Evolutionary conservation across 1,139 yeast species (phyloP).

Genomic region (Geotrichum aggregatum): DNA sequence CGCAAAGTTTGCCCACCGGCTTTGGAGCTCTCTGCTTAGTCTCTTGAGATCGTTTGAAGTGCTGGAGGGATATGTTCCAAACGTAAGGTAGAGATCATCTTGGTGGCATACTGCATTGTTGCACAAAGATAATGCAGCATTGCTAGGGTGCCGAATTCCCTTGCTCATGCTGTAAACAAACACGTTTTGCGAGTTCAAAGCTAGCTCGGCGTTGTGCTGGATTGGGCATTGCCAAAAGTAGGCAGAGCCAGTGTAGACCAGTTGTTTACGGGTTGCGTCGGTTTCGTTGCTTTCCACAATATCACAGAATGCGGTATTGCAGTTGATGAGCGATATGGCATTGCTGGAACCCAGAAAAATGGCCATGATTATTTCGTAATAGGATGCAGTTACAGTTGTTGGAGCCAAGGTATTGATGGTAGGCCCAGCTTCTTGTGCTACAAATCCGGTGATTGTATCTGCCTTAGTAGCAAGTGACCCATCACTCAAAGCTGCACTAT

Average conservation of each 20-base stretch:
- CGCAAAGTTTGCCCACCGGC: slow-evolving; percentile 34
- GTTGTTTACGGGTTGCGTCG: slow-evolving; percentile 20
- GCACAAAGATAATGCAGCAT: slow-evolving; percentile 27
- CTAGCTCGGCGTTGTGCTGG: slow-evolving; percentile 23
- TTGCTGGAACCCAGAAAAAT: slow-evolving; percentile 18
- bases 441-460: slow-evolving; percentile 31
- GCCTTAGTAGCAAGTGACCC: slow-evolving; percentile 29
- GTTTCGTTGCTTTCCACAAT: slow-evolving; percentile 15
- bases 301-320: slow-evolving; percentile 19
- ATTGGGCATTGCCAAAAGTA: slow-evolving; percentile 30
- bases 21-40: slow-evolving; percentile 30
- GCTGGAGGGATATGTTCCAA: slow-evolving; percentile 31
- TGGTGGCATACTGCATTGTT: slow-evolving; percentile 34
- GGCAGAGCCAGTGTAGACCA: slow-evolving; percentile 27
- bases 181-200: slow-evolving; percentile 20
- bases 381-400: slow-evolving; percentile 1
- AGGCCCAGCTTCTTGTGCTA: slow-evolving; percentile 31
- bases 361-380: slow-evolving; percentile 20
- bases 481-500: slow-evolving; percentile 23
- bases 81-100: slow-evolving; percentile 33
- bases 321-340: slow-evolving; percentile 9
- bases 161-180: slow-evolving; percentile 30
- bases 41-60: slow-evolving; percentile 24
- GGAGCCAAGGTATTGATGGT: slow-evolving; percentile 18
- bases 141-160: slow-evolving; percentile 33